A percentile compares a stretch with the other conserved stretches of the same genome.
Evolutionary conservation across 345 rosid species (phyloP).

Genomic region (Corymbia maculata): DNA sequence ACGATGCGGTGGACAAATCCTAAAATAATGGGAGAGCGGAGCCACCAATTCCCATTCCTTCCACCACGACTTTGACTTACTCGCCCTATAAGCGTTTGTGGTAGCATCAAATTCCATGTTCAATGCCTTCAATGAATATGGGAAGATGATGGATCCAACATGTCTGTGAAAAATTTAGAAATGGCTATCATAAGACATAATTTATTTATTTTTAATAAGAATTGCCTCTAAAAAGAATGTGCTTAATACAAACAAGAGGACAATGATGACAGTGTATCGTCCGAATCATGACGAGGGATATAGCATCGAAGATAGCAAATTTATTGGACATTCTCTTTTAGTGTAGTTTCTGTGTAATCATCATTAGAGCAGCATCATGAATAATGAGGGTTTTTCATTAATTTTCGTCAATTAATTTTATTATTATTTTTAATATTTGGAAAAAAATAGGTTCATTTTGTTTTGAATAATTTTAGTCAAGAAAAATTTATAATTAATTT

Average conservation of each 20-base stretch:
- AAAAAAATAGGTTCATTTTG: too few species aligned
- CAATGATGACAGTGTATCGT: not conserved
- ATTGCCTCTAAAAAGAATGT: not conserved
- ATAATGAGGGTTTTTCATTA: not conserved
- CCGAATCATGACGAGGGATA: not conserved
- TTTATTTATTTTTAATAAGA: not conserved
- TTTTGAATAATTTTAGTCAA: not conserved
- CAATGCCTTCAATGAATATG: not conserved
- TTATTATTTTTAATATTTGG: too few species aligned
- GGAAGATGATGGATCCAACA: not conserved
- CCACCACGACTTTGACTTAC: not conserved
- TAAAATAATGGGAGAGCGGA: not conserved
- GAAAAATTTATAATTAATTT: not conserved
- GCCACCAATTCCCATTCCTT: not conserved
- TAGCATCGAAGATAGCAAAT: rapidly evolving
- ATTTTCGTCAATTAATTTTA: not conserved
- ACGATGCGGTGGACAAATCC: rapidly evolving
- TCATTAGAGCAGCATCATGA: not conserved
- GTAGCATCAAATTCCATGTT: not conserved
- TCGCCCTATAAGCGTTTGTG: not conserved
- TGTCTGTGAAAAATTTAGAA: not conserved
- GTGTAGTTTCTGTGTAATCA: not conserved
- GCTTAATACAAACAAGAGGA: not conserved
- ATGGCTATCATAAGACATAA: not conserved
- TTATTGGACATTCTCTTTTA: not conserved